Conservation (phyloP, 768 basidiomycete genomes). For the Thelephora ganbajun region DNA sequence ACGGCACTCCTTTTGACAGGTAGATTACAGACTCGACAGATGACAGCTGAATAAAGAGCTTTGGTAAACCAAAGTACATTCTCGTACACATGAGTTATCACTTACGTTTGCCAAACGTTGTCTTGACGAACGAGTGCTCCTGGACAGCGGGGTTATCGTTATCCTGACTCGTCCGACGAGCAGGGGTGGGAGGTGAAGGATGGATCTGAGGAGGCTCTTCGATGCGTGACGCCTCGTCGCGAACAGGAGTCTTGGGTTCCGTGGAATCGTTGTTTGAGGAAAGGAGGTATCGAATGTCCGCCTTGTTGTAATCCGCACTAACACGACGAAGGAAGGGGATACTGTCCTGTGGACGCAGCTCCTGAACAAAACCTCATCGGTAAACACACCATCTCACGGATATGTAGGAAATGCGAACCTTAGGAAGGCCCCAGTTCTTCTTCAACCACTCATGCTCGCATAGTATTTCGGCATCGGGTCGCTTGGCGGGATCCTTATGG, state of each 20-base stretch:
- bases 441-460: constrained; percentile 90
- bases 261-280: constrained; percentile 23
- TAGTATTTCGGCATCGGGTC: constrained; percentile 76
- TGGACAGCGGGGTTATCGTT: constrained; percentile 42
- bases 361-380: constrained; percentile 22
- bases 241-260: constrained; percentile 32
- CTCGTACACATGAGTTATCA: constrained; percentile 6
- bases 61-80: constrained; percentile 3
- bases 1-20: constrained; percentile 79
- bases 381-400: neutral
- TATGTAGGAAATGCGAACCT: constrained; percentile 31
- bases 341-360: constrained; percentile 84
- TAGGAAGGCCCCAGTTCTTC: constrained; percentile 62
- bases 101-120: constrained; percentile 85
- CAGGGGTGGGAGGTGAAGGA: constrained; percentile 19
- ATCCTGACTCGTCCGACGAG: constrained; percentile 15
- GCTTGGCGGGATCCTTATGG: constrained; percentile 66
- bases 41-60: constrained; percentile 43
- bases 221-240: constrained; percentile 20
- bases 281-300: constrained; percentile 35
- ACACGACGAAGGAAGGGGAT: constrained; percentile 91
- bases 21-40: constrained; percentile 70
- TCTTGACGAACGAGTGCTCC: constrained; percentile 81
- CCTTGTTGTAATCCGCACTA: constrained; percentile 71
- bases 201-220: constrained; percentile 17